Evolutionary conservation across 1,284 basidiomycete genomes (phyloP).

Genomic region (Porogramme epimiltina): DNA sequence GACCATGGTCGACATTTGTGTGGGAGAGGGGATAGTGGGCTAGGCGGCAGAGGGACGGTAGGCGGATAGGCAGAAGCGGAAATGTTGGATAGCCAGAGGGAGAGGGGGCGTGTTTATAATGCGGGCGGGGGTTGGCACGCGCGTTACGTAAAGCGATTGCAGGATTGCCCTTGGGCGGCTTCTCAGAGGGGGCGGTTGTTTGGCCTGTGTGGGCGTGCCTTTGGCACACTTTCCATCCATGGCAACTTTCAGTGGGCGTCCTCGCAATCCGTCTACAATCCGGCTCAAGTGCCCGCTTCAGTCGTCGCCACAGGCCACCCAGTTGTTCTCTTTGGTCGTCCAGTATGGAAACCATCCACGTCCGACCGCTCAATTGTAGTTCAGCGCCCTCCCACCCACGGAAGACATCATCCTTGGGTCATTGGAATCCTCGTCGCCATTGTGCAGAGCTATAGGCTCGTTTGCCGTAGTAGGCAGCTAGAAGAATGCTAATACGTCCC

Average conservation of each 20-base stretch:
- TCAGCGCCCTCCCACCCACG: too few relatives aligned
- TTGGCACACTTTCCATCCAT: constrained; percentile 11
- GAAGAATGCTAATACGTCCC: too few relatives aligned
- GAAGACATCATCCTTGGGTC: too few relatives aligned
- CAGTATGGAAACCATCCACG: too few relatives aligned
- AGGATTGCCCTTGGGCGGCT: constrained; percentile 11
- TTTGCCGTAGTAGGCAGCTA: too few relatives aligned
- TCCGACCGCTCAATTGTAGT: too few relatives aligned
- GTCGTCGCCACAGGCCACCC: too few relatives aligned
- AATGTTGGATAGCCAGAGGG: not conserved
- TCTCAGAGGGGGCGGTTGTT: constrained; percentile 17
- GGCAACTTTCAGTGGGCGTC: constrained; percentile 14
- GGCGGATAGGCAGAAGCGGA: not conserved
- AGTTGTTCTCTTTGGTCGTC: too few relatives aligned
- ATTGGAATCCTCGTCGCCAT: too few relatives aligned
- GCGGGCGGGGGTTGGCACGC: not conserved
- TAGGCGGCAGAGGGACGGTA: not conserved
- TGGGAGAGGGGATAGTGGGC: not conserved
- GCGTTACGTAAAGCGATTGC: constrained; percentile 20
- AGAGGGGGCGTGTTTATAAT: constrained; percentile 9
- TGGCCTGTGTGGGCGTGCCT: constrained; percentile 19
- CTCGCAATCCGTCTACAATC: not conserved
- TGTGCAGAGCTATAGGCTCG: too few relatives aligned
- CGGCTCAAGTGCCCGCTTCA: not conserved
- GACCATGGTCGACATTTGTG: constrained; percentile 15